These are phyloP conservation scores for Guillardia theta DNA, from an alignment of 78 protist species.

Conservation along the genomic window DNA sequence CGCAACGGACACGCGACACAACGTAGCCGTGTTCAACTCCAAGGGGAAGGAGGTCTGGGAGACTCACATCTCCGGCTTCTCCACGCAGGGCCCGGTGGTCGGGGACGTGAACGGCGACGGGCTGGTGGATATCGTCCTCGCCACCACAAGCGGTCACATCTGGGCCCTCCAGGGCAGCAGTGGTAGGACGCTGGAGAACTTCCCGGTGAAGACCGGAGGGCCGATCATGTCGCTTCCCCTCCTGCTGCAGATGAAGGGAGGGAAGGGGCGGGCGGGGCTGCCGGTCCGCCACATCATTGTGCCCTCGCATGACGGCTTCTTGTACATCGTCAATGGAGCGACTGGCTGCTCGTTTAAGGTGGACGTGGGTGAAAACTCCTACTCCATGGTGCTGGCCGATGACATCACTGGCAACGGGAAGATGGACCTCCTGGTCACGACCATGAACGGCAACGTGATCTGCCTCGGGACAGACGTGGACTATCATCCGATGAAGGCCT, in stretches of 20 bases:
- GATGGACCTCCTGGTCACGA: conserved; percentile 74
- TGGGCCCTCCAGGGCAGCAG: conserved; percentile 72
- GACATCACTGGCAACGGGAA: conserved; percentile 79
- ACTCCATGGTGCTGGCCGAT: conserved; percentile 68
- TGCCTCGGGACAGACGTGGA: conserved; percentile 56
- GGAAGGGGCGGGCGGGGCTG: background rate
- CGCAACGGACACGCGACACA: conserved; percentile 59
- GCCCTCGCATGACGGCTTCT: conserved; percentile 8
- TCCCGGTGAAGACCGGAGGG: conserved; percentile 26
- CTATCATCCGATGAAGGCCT: conserved; percentile 65
- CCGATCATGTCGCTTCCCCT: background rate
- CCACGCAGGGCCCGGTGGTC: conserved; percentile 59
- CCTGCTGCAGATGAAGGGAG: background rate
- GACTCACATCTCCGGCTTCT: conserved; percentile 18
- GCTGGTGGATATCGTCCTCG: conserved; percentile 75
- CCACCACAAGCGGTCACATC: conserved; percentile 64
- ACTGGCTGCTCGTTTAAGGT: conserved; percentile 36
- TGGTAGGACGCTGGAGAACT: conserved; percentile 52
- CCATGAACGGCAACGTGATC: conserved; percentile 62
- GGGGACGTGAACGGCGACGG: conserved; percentile 91
- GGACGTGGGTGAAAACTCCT: conserved; percentile 17
- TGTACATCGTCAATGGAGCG: conserved; percentile 44
- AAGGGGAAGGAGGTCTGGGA: conserved; percentile 56
- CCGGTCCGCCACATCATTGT: background rate
- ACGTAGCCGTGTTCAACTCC: conserved; percentile 59